phyloP scores from a whole-genome alignment of 352 stramenopile species.

The Globisporangium carolinianum region DNA sequence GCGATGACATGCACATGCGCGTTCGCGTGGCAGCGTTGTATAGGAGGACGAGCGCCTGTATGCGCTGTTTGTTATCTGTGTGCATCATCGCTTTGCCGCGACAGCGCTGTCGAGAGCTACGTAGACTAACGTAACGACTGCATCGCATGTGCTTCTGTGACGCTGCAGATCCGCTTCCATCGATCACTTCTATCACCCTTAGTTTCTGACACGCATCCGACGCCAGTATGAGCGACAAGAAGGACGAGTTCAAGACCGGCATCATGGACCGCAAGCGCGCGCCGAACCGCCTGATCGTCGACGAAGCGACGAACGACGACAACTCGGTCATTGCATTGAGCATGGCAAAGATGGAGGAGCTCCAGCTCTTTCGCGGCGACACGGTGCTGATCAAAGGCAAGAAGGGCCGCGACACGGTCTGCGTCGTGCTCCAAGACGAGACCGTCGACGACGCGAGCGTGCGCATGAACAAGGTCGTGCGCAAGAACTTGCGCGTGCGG shows the following conservation, averaged over 20 bases:
- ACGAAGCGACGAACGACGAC: conserved; percentile 97
- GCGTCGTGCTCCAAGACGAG: conserved; percentile 97
- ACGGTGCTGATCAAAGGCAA: conserved; percentile 99
- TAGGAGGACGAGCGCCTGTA: too few species aligned
- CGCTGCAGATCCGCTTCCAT: too few species aligned
- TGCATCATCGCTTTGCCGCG: too few species aligned
- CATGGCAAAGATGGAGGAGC: conserved; percentile 97
- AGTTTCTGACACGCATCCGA: too few species aligned
- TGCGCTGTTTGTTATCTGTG: too few species aligned
- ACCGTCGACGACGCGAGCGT: conserved; percentile 96
- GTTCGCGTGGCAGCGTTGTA: too few species aligned
- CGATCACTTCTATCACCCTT: too few species aligned
- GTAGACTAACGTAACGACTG: too few species aligned
- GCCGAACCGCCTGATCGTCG: conserved; percentile 98
- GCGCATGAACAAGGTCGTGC: conserved; percentile 99
- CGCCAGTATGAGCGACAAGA: conserved; percentile 19
- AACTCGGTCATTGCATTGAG: conserved; percentile 94
- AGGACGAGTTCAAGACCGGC: conserved; percentile 78
- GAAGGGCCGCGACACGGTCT: conserved; percentile 97
- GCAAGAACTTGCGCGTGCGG: conserved; percentile 98
- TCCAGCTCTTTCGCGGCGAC: conserved; percentile 98
- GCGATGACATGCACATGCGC: too few species aligned
- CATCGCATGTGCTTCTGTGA: too few species aligned
- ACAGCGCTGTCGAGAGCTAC: too few species aligned
- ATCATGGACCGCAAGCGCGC: conserved; percentile 93